Conservation (phyloP, 2,329 filamentous ascomycete genomes). For the Beauveria rudraprayagi region DNA sequence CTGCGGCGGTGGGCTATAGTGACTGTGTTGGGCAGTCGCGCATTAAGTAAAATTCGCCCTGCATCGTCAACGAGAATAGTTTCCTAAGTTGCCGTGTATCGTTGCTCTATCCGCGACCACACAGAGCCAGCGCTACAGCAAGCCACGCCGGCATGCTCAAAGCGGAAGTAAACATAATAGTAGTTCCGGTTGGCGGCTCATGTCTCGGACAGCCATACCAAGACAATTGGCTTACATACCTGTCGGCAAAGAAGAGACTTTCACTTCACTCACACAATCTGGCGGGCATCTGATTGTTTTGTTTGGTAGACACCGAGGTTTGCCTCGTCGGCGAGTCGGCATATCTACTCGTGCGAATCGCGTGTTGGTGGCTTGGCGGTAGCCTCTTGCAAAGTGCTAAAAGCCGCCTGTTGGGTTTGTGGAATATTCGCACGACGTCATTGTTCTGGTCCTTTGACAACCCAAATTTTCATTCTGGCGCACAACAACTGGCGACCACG, state of each 20-base stretch:
- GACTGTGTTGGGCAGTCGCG: not conserved
- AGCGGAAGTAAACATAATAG: conserved; percentile 1
- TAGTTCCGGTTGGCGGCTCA: not conserved
- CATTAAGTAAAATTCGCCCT: not conserved
- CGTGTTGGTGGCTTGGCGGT: not conserved
- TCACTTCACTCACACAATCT: not conserved
- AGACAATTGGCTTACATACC: conserved; percentile 5
- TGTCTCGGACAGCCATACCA: conserved; percentile 7
- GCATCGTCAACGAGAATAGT: not conserved
- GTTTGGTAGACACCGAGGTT: not conserved
- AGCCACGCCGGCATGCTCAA: conserved; percentile 10
- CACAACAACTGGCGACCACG: not conserved
- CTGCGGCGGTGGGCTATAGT: not conserved
- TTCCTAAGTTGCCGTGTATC: not conserved
- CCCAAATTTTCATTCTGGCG: not conserved
- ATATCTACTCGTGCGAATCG: not conserved
- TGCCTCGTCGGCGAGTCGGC: not conserved
- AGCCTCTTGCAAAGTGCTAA: not conserved
- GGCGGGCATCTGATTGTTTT: not conserved
- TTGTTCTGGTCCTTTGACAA: not conserved
- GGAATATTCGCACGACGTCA: conserved; percentile 4
- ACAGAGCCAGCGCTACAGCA: not conserved
- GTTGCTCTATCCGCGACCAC: not conserved
- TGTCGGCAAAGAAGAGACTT: not conserved
- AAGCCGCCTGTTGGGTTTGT: not conserved